A percentile compares a stretch with the other conserved stretches of the same genome.
These are phyloP conservation scores for Acorus calamus DNA, from an alignment of 106 monocot species.

Conservation along the genomic window DNA sequence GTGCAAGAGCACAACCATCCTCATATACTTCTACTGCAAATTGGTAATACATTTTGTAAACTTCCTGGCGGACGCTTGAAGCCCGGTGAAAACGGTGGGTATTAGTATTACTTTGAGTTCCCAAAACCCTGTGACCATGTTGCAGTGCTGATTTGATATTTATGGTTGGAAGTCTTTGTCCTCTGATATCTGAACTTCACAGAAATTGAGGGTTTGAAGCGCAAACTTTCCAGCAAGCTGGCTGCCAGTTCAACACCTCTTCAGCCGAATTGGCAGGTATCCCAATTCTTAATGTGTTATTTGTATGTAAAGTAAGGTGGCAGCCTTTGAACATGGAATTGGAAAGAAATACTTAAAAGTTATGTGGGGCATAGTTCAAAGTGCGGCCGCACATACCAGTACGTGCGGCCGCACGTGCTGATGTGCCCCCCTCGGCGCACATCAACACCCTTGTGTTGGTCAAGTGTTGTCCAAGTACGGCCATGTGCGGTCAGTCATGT, in stretches of 20 bases:
- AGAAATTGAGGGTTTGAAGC: constrained; percentile 93
- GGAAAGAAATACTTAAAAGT: no score
- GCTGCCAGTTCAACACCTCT: constrained; percentile 68
- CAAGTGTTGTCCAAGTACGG: no score
- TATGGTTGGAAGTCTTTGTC: background rate
- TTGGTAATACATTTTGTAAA: constrained; percentile 98
- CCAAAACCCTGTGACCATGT: no score
- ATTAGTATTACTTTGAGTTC: background rate
- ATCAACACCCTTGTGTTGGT: no score
- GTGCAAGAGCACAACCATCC: constrained; percentile 99
- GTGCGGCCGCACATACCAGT: no score
- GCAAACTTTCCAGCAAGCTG: constrained; percentile 88
- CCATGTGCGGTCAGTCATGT: no score
- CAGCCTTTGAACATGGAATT: no score
- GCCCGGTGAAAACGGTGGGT: constrained; percentile 91
- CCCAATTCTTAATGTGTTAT: background rate
- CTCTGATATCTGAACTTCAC: constrained; percentile 3
- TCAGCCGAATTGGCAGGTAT: constrained; percentile 97
- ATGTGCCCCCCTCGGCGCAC: no score
- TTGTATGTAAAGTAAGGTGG: background rate
- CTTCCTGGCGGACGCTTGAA: constrained; percentile 99
- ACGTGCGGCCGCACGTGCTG: no score
- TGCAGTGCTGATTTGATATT: no score
- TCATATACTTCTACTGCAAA: constrained; percentile 84
- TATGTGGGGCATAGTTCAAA: no score